Conservation (phyloP, 2,329 filamentous ascomycete species). For the Elsinoe batatas region DNA sequence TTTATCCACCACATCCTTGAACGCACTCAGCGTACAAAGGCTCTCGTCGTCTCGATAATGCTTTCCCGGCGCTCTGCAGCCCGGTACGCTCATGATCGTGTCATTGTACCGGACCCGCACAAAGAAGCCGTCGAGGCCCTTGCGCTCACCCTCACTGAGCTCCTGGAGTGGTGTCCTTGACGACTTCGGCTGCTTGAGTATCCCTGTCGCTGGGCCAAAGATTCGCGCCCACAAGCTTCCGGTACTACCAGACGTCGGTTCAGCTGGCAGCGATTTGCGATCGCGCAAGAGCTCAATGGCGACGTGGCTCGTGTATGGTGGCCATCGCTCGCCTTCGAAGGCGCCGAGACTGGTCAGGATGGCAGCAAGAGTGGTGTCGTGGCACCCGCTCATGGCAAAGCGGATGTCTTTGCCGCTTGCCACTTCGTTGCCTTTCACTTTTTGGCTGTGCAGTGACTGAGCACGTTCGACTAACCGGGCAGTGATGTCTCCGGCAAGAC, state of each 20-base stretch:
- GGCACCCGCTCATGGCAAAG: constrained; percentile 74
- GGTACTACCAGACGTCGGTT: constrained; percentile 21
- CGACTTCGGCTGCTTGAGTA: constrained; percentile 12
- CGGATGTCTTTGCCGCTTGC: constrained; percentile 48
- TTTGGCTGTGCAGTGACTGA: constrained; percentile 23
- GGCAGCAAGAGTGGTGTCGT: constrained; percentile 85
- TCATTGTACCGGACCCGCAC: constrained; percentile 92
- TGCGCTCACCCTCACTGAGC: constrained; percentile 48
- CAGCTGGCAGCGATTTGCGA: constrained; percentile 20
- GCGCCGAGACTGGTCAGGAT: constrained; percentile 69
- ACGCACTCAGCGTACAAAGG: constrained; percentile 85
- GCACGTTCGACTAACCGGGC: constrained; percentile 38
- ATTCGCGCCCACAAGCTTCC: constrained; percentile 29
- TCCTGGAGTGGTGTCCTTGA: constrained; percentile 47
- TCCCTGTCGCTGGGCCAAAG: constrained; percentile 24
- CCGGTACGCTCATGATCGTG: constrained; percentile 66
- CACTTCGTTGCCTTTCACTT: constrained; percentile 32
- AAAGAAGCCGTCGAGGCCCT: constrained; percentile 63
- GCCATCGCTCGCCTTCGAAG: constrained; percentile 64
- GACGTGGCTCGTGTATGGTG: constrained; percentile 85
- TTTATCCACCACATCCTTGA: constrained; percentile 86
- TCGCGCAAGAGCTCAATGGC: constrained; percentile 80
- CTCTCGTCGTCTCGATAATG: constrained; percentile 79
- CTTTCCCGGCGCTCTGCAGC: constrained; percentile 65
- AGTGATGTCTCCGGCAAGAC: constrained; percentile 73